Evolutionary conservation across 2,329 filamentous ascomycete species (phyloP), one percentile per base, ranked within the genome.

Genomic region (Lecanosticta acicola): DNA sequence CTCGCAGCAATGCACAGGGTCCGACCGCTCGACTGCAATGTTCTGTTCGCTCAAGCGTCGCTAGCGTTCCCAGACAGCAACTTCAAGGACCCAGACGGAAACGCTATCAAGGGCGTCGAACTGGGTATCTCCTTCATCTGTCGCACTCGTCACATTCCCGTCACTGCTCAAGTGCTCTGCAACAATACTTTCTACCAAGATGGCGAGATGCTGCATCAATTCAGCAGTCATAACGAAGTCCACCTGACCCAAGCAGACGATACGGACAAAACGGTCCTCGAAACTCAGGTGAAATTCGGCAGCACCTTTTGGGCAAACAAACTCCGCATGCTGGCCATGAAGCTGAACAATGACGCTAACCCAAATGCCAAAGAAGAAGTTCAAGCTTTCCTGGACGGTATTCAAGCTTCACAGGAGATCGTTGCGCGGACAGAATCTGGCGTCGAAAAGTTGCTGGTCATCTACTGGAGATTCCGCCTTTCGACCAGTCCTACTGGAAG

Each of bases 331-430:
- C 56, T 69, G 8, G 57, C 59, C 3, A 46, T 24, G 16, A 55
- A 41, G 34, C 40, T 54, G 16, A 50, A 43, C 37, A 48, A 51
- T 21, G 45, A 49, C 3, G 43, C 39, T 3, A 48, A 59, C 14
- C 39, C 17, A 11, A 47, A 55, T 17, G 38, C 45, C 17, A 32
- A 35, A 3, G 51, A 57, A 1, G 55, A 59, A 9, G 66, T 70
- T 1, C 53, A 59, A 2, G 53, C 58, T 3, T 57, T 58, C 3
- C 51, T 73, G 9, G 56, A 61, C 24, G 53, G 61, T 3, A 61
- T 73, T 34, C 69, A 64, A 1, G 71, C 68, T 3, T 61, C 66
- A 3, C 70, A 73, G 45, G 69, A 73, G 39, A 59, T 73, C 20
- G 66, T 65, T 26, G 66, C 67, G 10, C 54, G 60, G 7, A 42